Base-by-base conservation (phyloP, 2,329 filamentous ascomycete species). In the Penicillium sp. region DNA sequence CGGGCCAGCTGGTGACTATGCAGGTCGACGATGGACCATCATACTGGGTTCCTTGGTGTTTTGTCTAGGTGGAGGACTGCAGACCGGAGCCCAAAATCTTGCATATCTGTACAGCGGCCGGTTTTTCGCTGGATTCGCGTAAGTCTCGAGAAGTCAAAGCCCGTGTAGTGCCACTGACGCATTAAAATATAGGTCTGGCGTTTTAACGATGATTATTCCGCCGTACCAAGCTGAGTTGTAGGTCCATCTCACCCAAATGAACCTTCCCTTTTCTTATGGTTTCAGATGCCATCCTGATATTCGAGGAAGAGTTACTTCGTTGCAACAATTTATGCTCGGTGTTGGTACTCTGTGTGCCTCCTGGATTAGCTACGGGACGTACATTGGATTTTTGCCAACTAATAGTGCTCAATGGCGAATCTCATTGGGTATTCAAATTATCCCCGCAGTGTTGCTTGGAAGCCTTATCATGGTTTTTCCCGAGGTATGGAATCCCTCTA, bases 271-370 rank as follows among this genome's bases (percentile, higher is more conserved):
- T 18, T 38, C 45, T 55, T 21, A 48, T 16, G 30, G 30, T 18
- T 38, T 3, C 18, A 55, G 52, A 23, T 85, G 87, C 3, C 90
- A 93, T 68, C 90, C 90, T 1, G 82, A 81, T 57, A 93, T 93
- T 65, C 83, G 90, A 69, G 90, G 89, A 12, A 79, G 85, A 60
- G 81, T 94, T 30, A 91, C 88, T 0, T 82, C 84, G 28, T 77
- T 93, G 3, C 89, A 92, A 69, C 89, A 92, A 65, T 91, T 92
- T 67, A 92, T 92, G 88, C 70, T 93, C 52, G 89, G 89, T 1
- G 82, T 93, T 26, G 90, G 90, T 56, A 77, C 88, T 16, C 80
- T 94, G 1, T 74, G 85, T 16, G 89, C 90, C 0, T 80, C 84
- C 0, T 91, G 89, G 88, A 83, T 89, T 48, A 85, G 84, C 0